Evolutionary conservation across 2,329 filamentous ascomycete species (phyloP).

Genomic region (Hymenoscyphus scutula): DNA sequence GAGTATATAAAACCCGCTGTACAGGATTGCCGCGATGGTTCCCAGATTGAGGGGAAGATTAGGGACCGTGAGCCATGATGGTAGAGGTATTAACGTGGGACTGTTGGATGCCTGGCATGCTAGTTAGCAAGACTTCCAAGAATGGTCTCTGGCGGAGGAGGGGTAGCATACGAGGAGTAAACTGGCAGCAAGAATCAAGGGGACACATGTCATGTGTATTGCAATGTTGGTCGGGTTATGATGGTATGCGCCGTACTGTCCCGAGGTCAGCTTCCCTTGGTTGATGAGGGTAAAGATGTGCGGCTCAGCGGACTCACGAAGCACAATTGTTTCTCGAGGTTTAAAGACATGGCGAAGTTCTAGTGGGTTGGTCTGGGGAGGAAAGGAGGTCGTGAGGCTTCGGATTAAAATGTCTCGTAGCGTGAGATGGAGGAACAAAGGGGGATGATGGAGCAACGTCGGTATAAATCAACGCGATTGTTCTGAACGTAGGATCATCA

Average conservation of each 20-base stretch:
- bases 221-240: slow-evolving; percentile 72
- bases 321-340: slow-evolving; percentile 77
- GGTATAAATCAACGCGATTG: slow-evolving; percentile 14
- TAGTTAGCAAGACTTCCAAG: slow-evolving; percentile 28
- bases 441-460: neutral
- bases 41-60: slow-evolving; percentile 65
- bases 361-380: neutral
- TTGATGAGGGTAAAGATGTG: neutral
- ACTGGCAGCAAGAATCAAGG: slow-evolving; percentile 67
- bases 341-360: slow-evolving; percentile 56
- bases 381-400: neutral
- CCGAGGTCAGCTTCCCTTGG: slow-evolving; percentile 16
- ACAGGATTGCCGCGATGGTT: slow-evolving; percentile 64
- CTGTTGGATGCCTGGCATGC: slow-evolving; percentile 55
- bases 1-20: slow-evolving; percentile 79
- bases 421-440: neutral
- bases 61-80: slow-evolving; percentile 64
- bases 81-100: slow-evolving; percentile 61
- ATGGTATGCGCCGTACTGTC: slow-evolving; percentile 81
- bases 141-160: slow-evolving; percentile 8
- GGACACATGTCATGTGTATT: slow-evolving; percentile 80
- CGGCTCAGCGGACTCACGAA: slow-evolving; percentile 59
- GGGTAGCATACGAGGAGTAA: slow-evolving; percentile 63
- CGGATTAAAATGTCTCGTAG: neutral
- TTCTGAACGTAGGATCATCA: slow-evolving; percentile 22